A percentile compares a stretch with the other conserved stretches of the same genome.
These are phyloP conservation scores for Entomortierella beljakovae DNA, from an alignment of 192 early-diverging fungal genomes.

Conservation along the genomic window DNA sequence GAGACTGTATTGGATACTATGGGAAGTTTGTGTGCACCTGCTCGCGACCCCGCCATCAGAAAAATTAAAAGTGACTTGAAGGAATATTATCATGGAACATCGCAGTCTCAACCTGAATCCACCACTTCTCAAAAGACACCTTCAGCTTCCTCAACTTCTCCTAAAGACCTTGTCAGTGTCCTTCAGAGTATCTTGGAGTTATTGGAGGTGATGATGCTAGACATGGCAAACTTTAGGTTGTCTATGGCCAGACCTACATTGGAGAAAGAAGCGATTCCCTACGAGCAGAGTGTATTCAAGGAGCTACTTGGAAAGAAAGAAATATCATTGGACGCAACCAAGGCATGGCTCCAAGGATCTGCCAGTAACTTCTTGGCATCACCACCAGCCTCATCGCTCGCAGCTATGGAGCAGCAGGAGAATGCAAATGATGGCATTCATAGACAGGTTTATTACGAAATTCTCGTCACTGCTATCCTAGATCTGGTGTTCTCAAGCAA, in stretches of 20 bases:
- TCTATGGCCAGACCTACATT: constrained; percentile 74
- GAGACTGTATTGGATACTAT: constrained; percentile 67
- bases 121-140: not conserved
- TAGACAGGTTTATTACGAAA: constrained; percentile 55
- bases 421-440: constrained; percentile 9
- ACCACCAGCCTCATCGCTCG: not conserved
- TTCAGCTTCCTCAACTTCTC: constrained; percentile 5
- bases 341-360: constrained; percentile 70
- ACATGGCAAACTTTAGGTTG: constrained; percentile 83
- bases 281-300: constrained; percentile 79
- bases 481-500: constrained; percentile 61
- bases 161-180: constrained; percentile 59
- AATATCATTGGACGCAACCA: constrained; percentile 63
- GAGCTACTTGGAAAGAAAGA: constrained; percentile 58
- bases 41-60: constrained; percentile 71
- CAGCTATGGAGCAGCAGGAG: constrained; percentile 46
- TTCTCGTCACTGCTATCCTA: constrained; percentile 65
- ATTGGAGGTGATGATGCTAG: constrained; percentile 83
- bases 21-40: constrained; percentile 80
- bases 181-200: constrained; percentile 65
- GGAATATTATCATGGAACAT: not conserved
- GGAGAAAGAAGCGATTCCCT: constrained; percentile 75
- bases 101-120: too few relatives aligned
- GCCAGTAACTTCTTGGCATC: constrained; percentile 58
- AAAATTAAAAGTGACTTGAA: constrained; percentile 30